These are phyloP conservation scores for Pichia sp. DNA, from an alignment of 1,139 yeast genomes.

Conservation along the genomic window DNA sequence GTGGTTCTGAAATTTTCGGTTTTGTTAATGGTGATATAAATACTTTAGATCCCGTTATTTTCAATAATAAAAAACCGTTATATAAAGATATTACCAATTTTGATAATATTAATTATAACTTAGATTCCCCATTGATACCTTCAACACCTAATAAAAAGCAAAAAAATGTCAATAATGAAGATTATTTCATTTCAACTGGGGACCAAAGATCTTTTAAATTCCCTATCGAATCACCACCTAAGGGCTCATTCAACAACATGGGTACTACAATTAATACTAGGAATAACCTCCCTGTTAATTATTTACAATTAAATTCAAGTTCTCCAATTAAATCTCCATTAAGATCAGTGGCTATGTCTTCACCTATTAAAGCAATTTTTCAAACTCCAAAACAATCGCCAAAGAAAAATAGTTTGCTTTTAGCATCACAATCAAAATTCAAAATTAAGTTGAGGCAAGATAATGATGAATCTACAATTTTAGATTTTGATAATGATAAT, in stretches of 20 bases:
- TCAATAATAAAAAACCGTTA: constrained; percentile 25
- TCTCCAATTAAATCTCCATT: constrained; percentile 9
- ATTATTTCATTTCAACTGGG: constrained; percentile 10
- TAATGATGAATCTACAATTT: constrained; percentile 6
- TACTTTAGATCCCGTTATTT: constrained; percentile 31
- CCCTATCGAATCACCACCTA: constrained; percentile 13
- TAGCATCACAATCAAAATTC: constrained; percentile 8
- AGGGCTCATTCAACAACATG: constrained; percentile 5
- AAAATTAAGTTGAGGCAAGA: constrained; percentile 2
- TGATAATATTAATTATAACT: constrained; percentile 18
- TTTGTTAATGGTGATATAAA: constrained; percentile 43
- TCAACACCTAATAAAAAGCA: not conserved
- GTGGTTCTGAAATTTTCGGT: constrained; percentile 59
- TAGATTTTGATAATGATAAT: constrained; percentile 14
- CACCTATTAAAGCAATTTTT: constrained; percentile 13
- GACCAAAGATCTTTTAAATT: constrained; percentile 10
- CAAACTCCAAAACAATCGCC: constrained; percentile 14
- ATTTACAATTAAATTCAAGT: not conserved
- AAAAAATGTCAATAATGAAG: not conserved
- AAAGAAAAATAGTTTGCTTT: constrained; percentile 1
- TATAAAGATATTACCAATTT: constrained; percentile 21
- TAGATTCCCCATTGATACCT: not conserved
- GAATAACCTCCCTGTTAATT: not conserved
- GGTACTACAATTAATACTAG: not conserved
- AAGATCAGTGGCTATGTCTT: constrained; percentile 13